These are phyloP conservation scores for Citrus australasica DNA, from an alignment of 345 rosid genomes.

Conservation along the genomic window DNA sequence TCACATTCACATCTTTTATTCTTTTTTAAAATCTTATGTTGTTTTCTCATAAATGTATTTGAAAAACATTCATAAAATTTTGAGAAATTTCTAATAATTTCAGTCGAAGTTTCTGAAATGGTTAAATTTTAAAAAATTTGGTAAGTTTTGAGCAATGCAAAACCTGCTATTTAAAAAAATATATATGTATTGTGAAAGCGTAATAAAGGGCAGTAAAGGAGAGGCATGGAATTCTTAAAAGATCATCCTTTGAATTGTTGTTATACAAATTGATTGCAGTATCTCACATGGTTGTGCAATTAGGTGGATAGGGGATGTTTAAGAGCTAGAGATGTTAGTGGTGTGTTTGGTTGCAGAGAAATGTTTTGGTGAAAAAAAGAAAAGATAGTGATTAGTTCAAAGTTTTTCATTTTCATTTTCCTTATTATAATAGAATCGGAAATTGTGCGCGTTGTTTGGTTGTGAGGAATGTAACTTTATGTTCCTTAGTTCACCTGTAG, in stretches of 20 bases:
- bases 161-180: no score
- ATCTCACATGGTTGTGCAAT: background rate
- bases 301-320: background rate
- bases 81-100: background rate
- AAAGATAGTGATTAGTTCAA: background rate
- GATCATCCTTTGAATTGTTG: background rate
- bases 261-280: background rate
- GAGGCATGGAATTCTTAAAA: background rate
- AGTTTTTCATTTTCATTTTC: background rate
- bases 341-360: background rate
- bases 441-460: background rate
- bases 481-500: background rate
- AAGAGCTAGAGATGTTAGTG: background rate
- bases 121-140: background rate
- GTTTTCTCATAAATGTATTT: background rate
- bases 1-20: background rate
- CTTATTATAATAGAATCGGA: background rate
- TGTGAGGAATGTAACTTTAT: background rate
- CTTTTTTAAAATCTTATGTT: background rate
- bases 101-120: background rate
- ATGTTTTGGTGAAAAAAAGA: background rate
- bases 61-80: background rate
- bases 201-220: background rate
- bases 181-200: background rate
- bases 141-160: background rate